Conservation (phyloP, 441 rosid species). For the Gossypium aridum region DNA sequence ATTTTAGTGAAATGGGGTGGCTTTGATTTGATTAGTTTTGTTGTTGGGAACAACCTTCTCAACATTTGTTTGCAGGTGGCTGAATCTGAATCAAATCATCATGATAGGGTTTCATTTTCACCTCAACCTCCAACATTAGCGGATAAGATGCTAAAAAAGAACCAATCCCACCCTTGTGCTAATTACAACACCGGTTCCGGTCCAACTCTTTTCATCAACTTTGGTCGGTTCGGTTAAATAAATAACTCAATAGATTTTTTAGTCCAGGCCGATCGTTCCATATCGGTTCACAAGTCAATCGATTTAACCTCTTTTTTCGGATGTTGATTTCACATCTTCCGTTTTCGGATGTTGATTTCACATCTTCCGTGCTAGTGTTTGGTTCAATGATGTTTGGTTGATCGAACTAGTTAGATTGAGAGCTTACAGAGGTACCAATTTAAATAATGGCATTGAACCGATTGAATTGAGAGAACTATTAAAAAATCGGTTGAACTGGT, state of each 20-base stretch:
- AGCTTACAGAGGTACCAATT: background rate
- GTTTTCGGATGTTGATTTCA: too few relatives aligned
- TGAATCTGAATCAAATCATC: background rate
- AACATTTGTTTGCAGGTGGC: background rate
- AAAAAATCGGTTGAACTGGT: background rate
- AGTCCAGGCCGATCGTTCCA: background rate
- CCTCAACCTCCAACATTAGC: background rate
- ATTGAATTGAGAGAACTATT: background rate
- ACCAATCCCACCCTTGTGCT: background rate
- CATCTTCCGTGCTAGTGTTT: background rate
- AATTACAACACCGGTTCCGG: background rate
- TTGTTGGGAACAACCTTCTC: background rate
- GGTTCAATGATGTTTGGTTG: background rate
- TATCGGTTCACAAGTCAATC: background rate
- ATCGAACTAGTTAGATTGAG: background rate
- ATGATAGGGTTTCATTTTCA: background rate
- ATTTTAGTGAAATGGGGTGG: background rate
- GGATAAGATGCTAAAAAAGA: slow-evolving; percentile 7
- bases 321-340: background rate
- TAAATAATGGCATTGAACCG: background rate
- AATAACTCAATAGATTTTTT: too few relatives aligned
- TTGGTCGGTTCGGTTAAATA: background rate
- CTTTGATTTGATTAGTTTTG: background rate
- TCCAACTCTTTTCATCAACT: background rate
- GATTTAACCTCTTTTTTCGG: background rate